These are phyloP conservation scores for Blastocrithidia nonstop DNA, from an alignment of 208 protist species.

Conservation along the genomic window DNA sequence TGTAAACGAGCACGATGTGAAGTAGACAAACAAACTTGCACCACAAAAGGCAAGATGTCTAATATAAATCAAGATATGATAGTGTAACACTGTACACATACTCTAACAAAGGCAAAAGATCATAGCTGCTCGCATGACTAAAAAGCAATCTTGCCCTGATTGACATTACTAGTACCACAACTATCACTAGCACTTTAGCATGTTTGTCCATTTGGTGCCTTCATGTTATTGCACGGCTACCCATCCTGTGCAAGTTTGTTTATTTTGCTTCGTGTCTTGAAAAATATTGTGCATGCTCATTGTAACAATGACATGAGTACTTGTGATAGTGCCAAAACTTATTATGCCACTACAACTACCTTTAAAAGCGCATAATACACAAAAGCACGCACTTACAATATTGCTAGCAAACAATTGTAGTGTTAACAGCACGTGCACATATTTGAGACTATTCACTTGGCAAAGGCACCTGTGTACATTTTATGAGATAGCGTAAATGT, in stretches of 20 bases:
- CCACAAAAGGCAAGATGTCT: not conserved
- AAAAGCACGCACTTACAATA: not conserved
- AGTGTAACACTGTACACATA: too few relatives aligned
- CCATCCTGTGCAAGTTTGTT: constrained; percentile 59
- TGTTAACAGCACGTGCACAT: constrained; percentile 9
- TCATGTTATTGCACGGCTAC: constrained; percentile 61
- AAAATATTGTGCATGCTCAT: constrained; percentile 5
- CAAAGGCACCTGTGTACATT: constrained; percentile 56
- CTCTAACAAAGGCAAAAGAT: not conserved
- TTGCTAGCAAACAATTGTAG: not conserved
- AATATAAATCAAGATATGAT: not conserved
- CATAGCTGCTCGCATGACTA: not conserved
- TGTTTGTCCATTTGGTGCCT: constrained; percentile 19
- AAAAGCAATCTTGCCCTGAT: constrained; percentile 28
- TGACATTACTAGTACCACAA: constrained; percentile 60
- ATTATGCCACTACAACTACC: not conserved
- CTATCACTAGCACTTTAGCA: constrained; percentile 28
- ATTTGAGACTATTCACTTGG: constrained; percentile 53
- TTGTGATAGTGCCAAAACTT: not conserved
- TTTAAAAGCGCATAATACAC: not conserved
- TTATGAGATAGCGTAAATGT: constrained; percentile 14
- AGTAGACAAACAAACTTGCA: not conserved
- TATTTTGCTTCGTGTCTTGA: constrained; percentile 34
- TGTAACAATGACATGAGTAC: not conserved
- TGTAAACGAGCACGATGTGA: not conserved